Conservation (phyloP, 2,329 filamentous ascomycete species). For the Venturia oleaginea region DNA sequence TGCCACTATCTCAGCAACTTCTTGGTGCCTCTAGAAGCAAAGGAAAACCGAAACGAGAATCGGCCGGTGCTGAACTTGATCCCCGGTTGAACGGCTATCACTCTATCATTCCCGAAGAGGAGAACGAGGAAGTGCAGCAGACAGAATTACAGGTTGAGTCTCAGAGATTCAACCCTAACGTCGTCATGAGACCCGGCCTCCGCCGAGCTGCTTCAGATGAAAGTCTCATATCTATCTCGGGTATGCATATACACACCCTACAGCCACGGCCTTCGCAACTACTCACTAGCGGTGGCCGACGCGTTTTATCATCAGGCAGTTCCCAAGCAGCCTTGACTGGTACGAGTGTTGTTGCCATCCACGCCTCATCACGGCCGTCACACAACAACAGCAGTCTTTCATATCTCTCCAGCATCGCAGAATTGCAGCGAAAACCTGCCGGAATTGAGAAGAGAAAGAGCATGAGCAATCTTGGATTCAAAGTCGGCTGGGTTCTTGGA, state of each 20-base stretch:
- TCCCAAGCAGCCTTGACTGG: slow-evolving; percentile 22
- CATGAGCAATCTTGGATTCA: slow-evolving; percentile 36
- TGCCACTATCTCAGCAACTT: slow-evolving; percentile 1
- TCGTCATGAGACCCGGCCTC: slow-evolving; percentile 32
- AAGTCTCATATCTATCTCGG: slow-evolving; percentile 76
- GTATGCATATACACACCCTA: slow-evolving; percentile 82
- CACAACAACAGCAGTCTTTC: slow-evolving; percentile 13
- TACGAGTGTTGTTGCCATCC: slow-evolving; percentile 2
- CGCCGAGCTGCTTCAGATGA: slow-evolving; percentile 71
- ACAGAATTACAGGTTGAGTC: slow-evolving; percentile 14
- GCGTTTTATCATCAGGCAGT: slow-evolving; percentile 36
- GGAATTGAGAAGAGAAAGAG: slow-evolving; percentile 16
- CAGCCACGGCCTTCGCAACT: slow-evolving; percentile 68
- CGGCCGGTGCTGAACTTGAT: background rate
- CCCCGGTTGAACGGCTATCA: slow-evolving; percentile 9
- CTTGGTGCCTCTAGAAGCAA: background rate
- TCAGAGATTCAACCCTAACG: background rate
- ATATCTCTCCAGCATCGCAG: slow-evolving; percentile 8
- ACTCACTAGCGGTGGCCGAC: slow-evolving; percentile 44
- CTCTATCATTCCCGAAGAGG: slow-evolving; percentile 28
- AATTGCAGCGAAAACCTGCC: background rate
- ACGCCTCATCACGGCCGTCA: slow-evolving; percentile 1
- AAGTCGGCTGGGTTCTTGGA: slow-evolving; percentile 56
- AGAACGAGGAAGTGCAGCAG: slow-evolving; percentile 22
- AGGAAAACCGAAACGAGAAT: slow-evolving; percentile 9